These are phyloP conservation scores for Encephalitozoon intestinalis DNA, from an alignment of 371 early-diverging fungal species.

Conservation along the genomic window DNA sequence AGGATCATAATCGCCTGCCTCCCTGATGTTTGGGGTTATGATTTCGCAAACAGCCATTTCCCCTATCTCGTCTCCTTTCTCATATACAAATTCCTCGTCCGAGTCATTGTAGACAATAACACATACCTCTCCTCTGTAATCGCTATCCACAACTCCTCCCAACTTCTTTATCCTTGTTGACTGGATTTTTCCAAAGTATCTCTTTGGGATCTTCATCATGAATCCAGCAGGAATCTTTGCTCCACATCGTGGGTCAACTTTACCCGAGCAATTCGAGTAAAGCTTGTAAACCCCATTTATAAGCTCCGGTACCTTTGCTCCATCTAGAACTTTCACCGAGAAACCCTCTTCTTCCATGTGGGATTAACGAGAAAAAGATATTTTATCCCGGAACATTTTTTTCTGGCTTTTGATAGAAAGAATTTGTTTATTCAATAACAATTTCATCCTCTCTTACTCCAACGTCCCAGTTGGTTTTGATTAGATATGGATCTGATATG, in stretches of 20 bases:
- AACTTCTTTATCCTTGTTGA: slow-evolving; percentile 24
- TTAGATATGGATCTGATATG: slow-evolving; percentile 65
- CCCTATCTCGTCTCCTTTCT: slow-evolving; percentile 51
- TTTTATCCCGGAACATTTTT: neutral
- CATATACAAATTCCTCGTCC: slow-evolving; percentile 16
- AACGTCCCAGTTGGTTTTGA: slow-evolving; percentile 82
- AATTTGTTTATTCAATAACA: slow-evolving; percentile 27
- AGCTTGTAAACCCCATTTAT: slow-evolving; percentile 33
- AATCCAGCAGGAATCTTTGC: slow-evolving; percentile 24
- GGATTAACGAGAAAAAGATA: neutral
- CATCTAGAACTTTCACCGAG: neutral
- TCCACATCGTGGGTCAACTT: neutral
- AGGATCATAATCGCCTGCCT: neutral
- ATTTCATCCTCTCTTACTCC: slow-evolving; percentile 56
- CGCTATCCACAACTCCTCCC: slow-evolving; percentile 58
- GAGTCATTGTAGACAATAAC: slow-evolving; percentile 45
- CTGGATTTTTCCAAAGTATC: slow-evolving; percentile 25
- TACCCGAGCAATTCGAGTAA: slow-evolving; percentile 19
- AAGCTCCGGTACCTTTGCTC: neutral
- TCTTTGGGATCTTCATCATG: slow-evolving; percentile 30
- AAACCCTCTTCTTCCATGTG: neutral
- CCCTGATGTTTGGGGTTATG: slow-evolving; percentile 15
- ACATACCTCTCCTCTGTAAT: slow-evolving; percentile 57
- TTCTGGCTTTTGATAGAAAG: neutral
- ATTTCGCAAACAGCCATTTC: slow-evolving; percentile 39